These are phyloP conservation scores for Ogataea wickerhamii DNA, from an alignment of 805 yeast species.

Conservation along the genomic window DNA sequence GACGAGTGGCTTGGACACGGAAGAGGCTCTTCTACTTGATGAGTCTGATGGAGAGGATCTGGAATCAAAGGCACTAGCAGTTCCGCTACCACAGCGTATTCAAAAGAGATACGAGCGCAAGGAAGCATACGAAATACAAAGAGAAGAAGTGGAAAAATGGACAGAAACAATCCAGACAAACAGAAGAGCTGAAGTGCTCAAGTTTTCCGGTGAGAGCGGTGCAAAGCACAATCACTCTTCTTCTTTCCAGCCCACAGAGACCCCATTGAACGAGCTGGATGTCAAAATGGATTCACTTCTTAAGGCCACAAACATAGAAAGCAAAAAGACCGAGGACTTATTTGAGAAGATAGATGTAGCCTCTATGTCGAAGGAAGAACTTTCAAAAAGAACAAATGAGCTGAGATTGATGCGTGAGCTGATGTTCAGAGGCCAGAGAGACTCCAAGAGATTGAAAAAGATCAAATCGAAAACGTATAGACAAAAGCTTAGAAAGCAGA, in stretches of 20 bases:
- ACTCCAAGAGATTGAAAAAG: slow-evolving; percentile 87
- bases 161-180: slow-evolving; percentile 73
- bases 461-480: slow-evolving; percentile 90
- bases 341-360: slow-evolving; percentile 87
- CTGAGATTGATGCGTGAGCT: slow-evolving; percentile 89
- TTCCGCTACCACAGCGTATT: slow-evolving; percentile 83
- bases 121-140: slow-evolving; percentile 88
- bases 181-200: slow-evolving; percentile 79
- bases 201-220: slow-evolving; percentile 59
- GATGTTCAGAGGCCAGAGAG: slow-evolving; percentile 92
- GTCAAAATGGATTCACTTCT: slow-evolving; percentile 57
- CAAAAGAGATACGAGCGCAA: slow-evolving; percentile 81
- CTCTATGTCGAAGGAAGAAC: slow-evolving; percentile 73
- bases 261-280: slow-evolving; percentile 61
- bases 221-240: slow-evolving; percentile 47
- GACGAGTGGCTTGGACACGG: slow-evolving; percentile 58
- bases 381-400: slow-evolving; percentile 73
- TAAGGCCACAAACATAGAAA: slow-evolving; percentile 60
- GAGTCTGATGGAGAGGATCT: slow-evolving; percentile 14
- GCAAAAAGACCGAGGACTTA: slow-evolving; percentile 72
- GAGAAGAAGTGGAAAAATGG: slow-evolving; percentile 86
- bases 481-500: slow-evolving; percentile 81
- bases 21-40: slow-evolving; percentile 47
- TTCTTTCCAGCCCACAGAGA: slow-evolving; percentile 48
- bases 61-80: slow-evolving; percentile 49